Conservation (phyloP, 2,329 filamentous ascomycete genomes). For the Neonectria hederae region DNA sequence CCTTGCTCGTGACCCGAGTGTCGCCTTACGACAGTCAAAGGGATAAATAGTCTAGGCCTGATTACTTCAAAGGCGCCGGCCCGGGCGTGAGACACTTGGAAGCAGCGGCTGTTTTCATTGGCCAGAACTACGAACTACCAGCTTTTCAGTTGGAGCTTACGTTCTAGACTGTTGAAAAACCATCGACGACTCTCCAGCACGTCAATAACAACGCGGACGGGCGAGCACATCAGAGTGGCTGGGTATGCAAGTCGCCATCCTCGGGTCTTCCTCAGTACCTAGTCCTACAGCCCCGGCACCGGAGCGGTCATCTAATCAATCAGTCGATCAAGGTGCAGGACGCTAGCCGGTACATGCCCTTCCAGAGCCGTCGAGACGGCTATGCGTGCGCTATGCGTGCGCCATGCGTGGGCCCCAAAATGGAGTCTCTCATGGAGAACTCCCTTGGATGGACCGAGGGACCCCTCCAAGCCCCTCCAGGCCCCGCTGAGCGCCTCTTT, state of each 20-base stretch:
- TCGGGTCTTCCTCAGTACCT: too few species aligned
- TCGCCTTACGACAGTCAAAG: too few species aligned
- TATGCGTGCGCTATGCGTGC: neutral
- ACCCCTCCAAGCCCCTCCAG: slow-evolving; percentile 16
- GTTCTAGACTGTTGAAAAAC: neutral
- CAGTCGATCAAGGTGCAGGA: slow-evolving; percentile 40
- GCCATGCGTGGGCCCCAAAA: neutral
- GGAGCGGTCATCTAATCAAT: slow-evolving; percentile 42
- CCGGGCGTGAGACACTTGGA: slow-evolving; percentile 5
- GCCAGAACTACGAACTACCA: neutral
- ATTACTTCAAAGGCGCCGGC: neutral
- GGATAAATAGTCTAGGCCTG: neutral
- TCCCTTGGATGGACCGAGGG: slow-evolving; percentile 1
- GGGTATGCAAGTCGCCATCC: too few species aligned
- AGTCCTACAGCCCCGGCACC: slow-evolving; percentile 14
- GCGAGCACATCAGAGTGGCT: neutral
- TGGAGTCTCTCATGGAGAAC: slow-evolving; percentile 8
- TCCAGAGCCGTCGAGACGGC: neutral
- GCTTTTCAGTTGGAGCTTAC: neutral
- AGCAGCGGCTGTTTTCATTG: neutral
- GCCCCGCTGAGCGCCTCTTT: slow-evolving; percentile 5
- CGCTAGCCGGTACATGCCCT: slow-evolving; percentile 25
- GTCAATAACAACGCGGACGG: neutral
- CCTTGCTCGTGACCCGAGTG: too few species aligned
- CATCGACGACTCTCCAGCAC: neutral